These are phyloP conservation scores for Cladosporium halotolerans DNA, from an alignment of 2,329 filamentous ascomycete species.

Conservation along the genomic window DNA sequence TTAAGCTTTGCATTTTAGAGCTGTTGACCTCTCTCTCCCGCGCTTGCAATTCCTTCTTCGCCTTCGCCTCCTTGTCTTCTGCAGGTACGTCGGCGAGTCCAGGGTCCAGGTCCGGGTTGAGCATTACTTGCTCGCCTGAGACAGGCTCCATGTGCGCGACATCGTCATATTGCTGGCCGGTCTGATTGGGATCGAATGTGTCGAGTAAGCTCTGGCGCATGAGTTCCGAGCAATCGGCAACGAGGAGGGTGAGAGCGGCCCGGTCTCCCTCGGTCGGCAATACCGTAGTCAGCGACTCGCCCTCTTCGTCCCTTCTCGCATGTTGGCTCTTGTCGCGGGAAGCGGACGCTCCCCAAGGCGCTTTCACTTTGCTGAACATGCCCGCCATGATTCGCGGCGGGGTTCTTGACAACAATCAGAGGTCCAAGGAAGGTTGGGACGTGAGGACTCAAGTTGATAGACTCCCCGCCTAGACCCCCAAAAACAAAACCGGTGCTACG, in stretches of 20 bases:
- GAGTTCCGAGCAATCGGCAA: conserved; percentile 39
- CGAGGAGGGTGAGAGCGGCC: conserved; percentile 40
- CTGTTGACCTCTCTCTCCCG: conserved; percentile 46
- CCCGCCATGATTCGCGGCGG: conserved; percentile 15
- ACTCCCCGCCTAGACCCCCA: background rate
- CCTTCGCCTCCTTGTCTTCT: conserved; percentile 18
- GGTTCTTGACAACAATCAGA: no score
- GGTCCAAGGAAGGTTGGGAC: no score
- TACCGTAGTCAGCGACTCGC: conserved; percentile 40
- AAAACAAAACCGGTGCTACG: background rate
- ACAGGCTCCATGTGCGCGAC: conserved; percentile 5
- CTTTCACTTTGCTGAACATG: conserved; percentile 22
- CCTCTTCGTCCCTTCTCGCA: conserved; percentile 21
- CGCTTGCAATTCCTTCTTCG: conserved; percentile 29
- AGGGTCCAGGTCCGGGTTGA: conserved; percentile 11
- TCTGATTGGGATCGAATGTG: conserved; percentile 36
- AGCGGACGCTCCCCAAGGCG: conserved; percentile 15
- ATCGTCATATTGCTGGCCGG: conserved; percentile 17
- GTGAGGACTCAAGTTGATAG: no score
- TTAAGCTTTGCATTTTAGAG: conserved; percentile 56
- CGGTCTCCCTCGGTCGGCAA: conserved; percentile 38
- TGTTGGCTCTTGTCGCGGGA: conserved; percentile 14
- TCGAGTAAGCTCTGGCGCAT: conserved; percentile 41
- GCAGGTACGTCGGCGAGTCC: conserved; percentile 10
- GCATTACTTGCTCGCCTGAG: conserved; percentile 10